Percentiles rank a stretch among this genome's conserved stretches.
Conservation (phyloP, 2,329 filamentous ascomycete species). For the Diaporthe destruens region DNA sequence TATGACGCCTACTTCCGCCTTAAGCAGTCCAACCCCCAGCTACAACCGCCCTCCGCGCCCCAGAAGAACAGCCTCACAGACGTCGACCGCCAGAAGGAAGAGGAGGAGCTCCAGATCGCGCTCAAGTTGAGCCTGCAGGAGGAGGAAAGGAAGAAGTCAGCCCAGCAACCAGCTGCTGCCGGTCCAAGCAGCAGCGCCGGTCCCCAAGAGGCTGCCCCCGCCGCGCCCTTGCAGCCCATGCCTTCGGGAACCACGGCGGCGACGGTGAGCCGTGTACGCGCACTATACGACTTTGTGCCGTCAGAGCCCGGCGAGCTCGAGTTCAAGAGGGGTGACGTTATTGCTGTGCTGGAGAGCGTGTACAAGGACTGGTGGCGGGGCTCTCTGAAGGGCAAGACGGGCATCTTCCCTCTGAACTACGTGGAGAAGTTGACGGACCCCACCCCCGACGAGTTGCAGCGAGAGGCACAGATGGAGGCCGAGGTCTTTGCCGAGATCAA, state of each 20-base stretch:
- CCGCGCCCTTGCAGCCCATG: constrained; percentile 67
- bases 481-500: constrained; percentile 76
- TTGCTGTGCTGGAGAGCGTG: constrained; percentile 95
- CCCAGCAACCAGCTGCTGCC: constrained; percentile 54
- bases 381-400: constrained; percentile 91
- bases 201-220: constrained; percentile 55
- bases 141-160: constrained; percentile 71
- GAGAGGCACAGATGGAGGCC: constrained; percentile 94
- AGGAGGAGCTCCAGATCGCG: constrained; percentile 97
- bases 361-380: constrained; percentile 99
- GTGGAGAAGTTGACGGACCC: constrained; percentile 97
- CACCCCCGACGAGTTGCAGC: constrained; percentile 91
- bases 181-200: constrained; percentile 48
- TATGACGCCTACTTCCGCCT: constrained; percentile 91
- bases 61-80: constrained; percentile 94
- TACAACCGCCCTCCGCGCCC: constrained; percentile 92
- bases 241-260: constrained; percentile 92
- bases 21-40: constrained; percentile 85
- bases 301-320: constrained; percentile 95
- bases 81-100: constrained; percentile 91
- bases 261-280: constrained; percentile 93
- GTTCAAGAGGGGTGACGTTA: constrained; percentile 96
- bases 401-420: constrained; percentile 98
- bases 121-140: constrained; percentile 93
- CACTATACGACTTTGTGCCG: constrained; percentile 93